Evolutionary conservation across 768 basidiomycete genomes (phyloP).

Genomic region (Hypholoma fasciculare): DNA sequence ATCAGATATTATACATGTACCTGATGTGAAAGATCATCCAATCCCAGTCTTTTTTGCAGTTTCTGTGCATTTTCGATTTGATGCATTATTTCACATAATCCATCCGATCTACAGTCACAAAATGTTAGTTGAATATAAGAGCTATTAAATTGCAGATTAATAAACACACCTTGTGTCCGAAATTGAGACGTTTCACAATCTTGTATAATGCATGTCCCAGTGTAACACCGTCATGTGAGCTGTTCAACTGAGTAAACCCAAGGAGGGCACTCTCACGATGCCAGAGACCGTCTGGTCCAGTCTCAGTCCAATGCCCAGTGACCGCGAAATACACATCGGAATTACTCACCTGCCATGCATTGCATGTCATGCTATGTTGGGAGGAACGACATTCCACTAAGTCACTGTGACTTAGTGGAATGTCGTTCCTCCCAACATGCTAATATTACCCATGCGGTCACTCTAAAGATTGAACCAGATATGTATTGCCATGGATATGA

Average conservation of each 20-base stretch:
- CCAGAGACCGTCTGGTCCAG: slow-evolving; percentile 22
- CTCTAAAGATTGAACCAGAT: neutral
- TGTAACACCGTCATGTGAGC: slow-evolving; percentile 29
- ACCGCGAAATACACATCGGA: slow-evolving; percentile 35
- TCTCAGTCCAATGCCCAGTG: slow-evolving; percentile 35
- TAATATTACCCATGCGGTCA: neutral
- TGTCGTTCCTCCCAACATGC: too few species aligned
- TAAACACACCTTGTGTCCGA: slow-evolving; percentile 26
- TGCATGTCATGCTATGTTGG: slow-evolving; percentile 26
- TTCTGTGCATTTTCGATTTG: neutral
- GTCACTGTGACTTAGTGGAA: too few species aligned
- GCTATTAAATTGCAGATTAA: neutral
- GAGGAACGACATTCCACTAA: too few species aligned
- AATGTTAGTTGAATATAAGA: neutral
- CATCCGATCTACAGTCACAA: slow-evolving; percentile 7
- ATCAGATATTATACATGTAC: neutral
- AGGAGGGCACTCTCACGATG: slow-evolving; percentile 23
- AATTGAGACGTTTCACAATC: slow-evolving; percentile 22
- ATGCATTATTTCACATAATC: slow-evolving; percentile 12
- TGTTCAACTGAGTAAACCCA: slow-evolving; percentile 33
- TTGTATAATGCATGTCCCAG: slow-evolving; percentile 38
- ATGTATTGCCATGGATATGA: too few species aligned
- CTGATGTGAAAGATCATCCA: neutral
- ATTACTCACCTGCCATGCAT: slow-evolving; percentile 39
- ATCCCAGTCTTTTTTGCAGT: neutral